A percentile compares a stretch with the other conserved stretches of the same genome.
Conservation (phyloP, 2,329 filamentous ascomycete genomes). For the Cercospora sesami region DNA sequence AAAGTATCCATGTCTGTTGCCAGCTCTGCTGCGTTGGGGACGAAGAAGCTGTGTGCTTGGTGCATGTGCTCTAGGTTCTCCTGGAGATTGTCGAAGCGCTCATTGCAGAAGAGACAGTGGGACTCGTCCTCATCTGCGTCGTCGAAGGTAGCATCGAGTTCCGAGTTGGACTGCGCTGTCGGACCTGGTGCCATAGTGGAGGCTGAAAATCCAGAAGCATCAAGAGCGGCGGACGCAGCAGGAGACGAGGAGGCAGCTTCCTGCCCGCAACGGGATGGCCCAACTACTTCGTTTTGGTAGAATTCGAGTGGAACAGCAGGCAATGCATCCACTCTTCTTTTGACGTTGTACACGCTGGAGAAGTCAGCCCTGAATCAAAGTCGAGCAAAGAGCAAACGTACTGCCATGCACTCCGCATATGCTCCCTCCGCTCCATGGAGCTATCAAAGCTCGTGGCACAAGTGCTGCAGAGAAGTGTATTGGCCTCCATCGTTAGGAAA, state of each 20-base stretch:
- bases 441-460: conserved; percentile 20
- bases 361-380: not conserved
- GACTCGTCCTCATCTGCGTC: not conserved
- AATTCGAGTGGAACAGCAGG: conserved; percentile 12
- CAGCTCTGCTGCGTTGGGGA: conserved; percentile 36
- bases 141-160: not conserved
- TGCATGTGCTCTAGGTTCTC: conserved; percentile 53
- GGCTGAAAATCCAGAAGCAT: not conserved
- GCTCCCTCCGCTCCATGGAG: conserved; percentile 18
- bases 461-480: conserved; percentile 20
- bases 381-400: not conserved
- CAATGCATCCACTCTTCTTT: conserved; percentile 18
- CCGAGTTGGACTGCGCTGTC: not conserved
- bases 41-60: conserved; percentile 47
- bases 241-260: not conserved
- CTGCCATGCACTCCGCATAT: conserved; percentile 27
- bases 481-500: not conserved
- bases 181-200: not conserved
- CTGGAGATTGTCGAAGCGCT: conserved; percentile 36
- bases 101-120: conserved; percentile 44
- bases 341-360: conserved; percentile 23
- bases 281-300: conserved; percentile 6
- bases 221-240: not conserved
- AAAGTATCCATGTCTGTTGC: conserved; percentile 51
- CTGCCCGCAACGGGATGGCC: not conserved